Percentiles rank a stretch among this genome's conserved stretches.
Evolutionary conservation across 306 rosid genomes (phyloP).

Genomic region (Elaeagnus macrophylla): DNA sequence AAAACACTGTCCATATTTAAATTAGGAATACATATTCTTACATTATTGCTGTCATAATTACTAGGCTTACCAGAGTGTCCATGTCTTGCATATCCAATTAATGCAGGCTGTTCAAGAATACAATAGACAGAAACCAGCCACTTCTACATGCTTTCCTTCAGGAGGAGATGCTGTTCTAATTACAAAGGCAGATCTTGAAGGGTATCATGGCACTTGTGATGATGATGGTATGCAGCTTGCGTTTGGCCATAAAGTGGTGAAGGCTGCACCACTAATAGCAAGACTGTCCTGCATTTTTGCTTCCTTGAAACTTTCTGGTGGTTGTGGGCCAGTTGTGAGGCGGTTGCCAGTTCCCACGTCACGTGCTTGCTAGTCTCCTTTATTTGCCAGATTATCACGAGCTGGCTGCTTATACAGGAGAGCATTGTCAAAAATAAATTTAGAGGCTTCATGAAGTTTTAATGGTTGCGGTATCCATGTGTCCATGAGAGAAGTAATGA

Average conservation of each 20-base stretch:
- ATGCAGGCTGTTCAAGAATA: constrained; percentile 84
- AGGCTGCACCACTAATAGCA: constrained; percentile 68
- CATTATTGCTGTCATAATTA: constrained; percentile 1
- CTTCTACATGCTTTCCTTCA: constrained; percentile 52
- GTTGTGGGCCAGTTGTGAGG: constrained; percentile 42
- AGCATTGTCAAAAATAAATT: constrained; percentile 29
- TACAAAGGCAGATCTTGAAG: constrained; percentile 92
- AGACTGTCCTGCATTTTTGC: constrained; percentile 77
- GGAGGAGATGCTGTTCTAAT: constrained; percentile 71
- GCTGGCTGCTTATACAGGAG: constrained; percentile 38
- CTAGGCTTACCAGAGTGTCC: constrained; percentile 10
- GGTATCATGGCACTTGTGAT: constrained; percentile 47
- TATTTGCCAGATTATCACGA: constrained; percentile 11
- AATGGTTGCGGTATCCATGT: constrained; percentile 31
- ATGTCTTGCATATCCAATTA: constrained; percentile 6
- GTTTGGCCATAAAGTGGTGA: constrained; percentile 42
- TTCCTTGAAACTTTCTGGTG: constrained; percentile 60
- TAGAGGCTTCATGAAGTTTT: constrained; percentile 19
- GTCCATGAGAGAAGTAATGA: constrained; percentile 38
- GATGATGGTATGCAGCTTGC: constrained; percentile 48
- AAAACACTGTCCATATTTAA: too few species aligned
- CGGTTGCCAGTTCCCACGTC: constrained; percentile 75
- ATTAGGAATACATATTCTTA: neutral
- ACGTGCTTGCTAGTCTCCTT: constrained; percentile 58
- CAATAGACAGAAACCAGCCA: constrained; percentile 29